Percentiles rank a stretch among this genome's conserved stretches.
Conservation (phyloP, 2,329 filamentous ascomycete species). For the Colletotrichum sansevieriae region DNA sequence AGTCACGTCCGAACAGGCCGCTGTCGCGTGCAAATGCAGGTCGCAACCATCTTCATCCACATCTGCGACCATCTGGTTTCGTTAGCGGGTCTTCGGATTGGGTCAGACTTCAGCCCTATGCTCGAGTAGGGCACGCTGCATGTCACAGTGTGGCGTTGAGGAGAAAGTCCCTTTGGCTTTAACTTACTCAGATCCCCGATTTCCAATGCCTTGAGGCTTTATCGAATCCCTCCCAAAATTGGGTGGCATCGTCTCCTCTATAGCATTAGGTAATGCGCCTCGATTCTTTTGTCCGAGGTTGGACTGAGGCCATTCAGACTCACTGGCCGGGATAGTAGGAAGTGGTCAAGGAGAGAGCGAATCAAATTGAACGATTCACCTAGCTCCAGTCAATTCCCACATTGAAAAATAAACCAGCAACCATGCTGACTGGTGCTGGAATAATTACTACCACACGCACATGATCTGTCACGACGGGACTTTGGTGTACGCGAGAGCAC, state of each 20-base stretch:
- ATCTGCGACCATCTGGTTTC: background rate
- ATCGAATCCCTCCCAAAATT: constrained; percentile 2
- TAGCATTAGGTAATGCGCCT: background rate
- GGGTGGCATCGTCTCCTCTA: background rate
- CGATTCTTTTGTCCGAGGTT: background rate
- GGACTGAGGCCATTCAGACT: constrained; percentile 29
- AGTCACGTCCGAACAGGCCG: constrained; percentile 8
- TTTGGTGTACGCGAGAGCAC: constrained; percentile 29
- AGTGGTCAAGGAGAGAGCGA: background rate
- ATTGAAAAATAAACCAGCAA: constrained; percentile 15
- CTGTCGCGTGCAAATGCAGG: constrained; percentile 4
- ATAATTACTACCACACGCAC: constrained; percentile 19
- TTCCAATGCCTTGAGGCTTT: background rate
- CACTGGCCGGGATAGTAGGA: background rate
- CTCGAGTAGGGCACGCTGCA: constrained; percentile 2
- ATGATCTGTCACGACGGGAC: constrained; percentile 41
- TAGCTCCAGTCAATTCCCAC: background rate
- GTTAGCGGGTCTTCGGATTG: constrained; percentile 9
- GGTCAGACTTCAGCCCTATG: constrained; percentile 34
- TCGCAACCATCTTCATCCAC: background rate
- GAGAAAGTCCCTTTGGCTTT: background rate
- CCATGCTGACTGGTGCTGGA: constrained; percentile 16
- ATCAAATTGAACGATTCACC: background rate
- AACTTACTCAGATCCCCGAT: background rate
- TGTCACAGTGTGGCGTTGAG: constrained; percentile 12